Evolutionary conservation across 176 grass and related monocot genomes (phyloP), one percentile per base, ranked within the genome.

Genomic region (Avena insularis): DNA sequence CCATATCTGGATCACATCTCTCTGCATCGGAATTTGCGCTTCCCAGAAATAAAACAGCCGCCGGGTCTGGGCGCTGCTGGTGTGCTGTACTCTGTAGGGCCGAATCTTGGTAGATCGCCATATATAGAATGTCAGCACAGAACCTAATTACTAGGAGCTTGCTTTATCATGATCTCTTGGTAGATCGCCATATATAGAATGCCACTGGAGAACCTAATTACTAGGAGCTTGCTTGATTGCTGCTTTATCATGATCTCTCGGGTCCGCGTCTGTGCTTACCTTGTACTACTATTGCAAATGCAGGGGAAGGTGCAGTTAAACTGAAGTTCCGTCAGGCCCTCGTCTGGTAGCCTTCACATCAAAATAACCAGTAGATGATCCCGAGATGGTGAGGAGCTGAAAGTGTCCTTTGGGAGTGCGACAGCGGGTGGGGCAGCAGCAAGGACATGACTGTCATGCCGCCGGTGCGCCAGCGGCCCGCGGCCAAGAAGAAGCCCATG

Each of bases 401-500:
- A 90, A 88, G 80, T 89, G 31, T 61, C 80, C 29, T 29, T 59
- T 17, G 33, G 33, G 86, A 25, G 65, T 73, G 25, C 88, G 81
- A 71, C 86, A 94, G 79, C 49, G 82, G 8, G 8, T 72, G 92
- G 82, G 47, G 84, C 16, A 5, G 78, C 61, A 89, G 81, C 73
- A 91, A 92, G 86, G 92, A 93, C 69, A 82, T 89, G 80, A 87
- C 89, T 50, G 78, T 90, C 85, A 93, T 96, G 92, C 78, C 87
- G 16, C 82, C 66, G 53, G 82, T 50, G 40, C 87, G 87, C 83
- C 94, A 94, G 4, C 90, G 92, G 62, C 60, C 63, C 15, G 80
- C 58, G 15, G 82, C 96, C 54, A 96, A 89, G 82, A 93, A 91
- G 51, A 93, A 91, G 51, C 97, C 97, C 85, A 86, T 91, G 49